Conservation (phyloP, 139 green algal genomes). For the Chlamydomonas sp. region DNA sequence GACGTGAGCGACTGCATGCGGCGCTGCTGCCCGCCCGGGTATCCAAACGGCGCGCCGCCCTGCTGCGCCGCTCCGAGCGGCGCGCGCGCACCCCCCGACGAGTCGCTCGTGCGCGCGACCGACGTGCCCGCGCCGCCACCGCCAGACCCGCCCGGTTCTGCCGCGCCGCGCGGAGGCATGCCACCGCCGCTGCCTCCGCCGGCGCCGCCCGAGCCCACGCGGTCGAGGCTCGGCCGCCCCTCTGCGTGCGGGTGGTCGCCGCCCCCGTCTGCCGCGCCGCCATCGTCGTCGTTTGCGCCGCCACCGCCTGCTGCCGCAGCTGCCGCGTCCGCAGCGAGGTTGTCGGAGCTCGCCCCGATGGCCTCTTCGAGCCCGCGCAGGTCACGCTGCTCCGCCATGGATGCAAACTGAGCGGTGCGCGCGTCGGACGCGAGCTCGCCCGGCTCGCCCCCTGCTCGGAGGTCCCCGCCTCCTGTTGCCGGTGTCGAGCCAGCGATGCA, state of each 20-base stretch:
- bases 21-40: background rate
- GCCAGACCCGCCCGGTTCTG: no score
- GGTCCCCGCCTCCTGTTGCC: background rate
- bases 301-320: background rate
- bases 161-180: no score
- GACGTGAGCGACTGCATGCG: background rate
- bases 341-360: conserved; percentile 12
- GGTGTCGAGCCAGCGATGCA: background rate
- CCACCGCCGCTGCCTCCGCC: no score
- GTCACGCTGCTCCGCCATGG: conserved; percentile 70
- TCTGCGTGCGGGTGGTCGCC: no score
- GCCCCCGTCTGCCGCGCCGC: background rate
- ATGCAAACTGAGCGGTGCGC: conserved; percentile 54
- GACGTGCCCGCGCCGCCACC: no score
- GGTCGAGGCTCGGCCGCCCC: no score
- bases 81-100: no score
- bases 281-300: background rate
- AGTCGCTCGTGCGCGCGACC: no score
- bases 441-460: background rate
- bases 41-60: no score
- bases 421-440: conserved; percentile 9
- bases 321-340: background rate
- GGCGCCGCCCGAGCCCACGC: no score
- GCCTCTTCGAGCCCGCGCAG: conserved; percentile 42
- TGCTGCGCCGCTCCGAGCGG: no score